A percentile compares a stretch with the other conserved stretches of the same genome.
Conservation (phyloP, 2,329 filamentous ascomycete species). For the Balansia obtecta region DNA sequence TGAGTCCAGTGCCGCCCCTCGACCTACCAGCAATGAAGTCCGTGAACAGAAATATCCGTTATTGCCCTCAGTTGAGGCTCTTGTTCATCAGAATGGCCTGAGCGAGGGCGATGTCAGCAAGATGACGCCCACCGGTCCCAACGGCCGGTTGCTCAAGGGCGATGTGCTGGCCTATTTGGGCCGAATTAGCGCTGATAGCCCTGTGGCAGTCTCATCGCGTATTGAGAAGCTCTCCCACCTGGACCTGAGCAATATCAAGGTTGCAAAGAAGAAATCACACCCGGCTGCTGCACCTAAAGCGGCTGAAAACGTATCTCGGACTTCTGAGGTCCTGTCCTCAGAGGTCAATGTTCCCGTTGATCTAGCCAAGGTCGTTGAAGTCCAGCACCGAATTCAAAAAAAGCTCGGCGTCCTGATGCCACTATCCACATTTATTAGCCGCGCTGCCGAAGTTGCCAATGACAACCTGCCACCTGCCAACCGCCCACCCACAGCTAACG, state of each 20-base stretch:
- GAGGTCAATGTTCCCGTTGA: conserved; percentile 66
- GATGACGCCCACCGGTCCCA: conserved; percentile 79
- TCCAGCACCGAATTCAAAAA: conserved; percentile 68
- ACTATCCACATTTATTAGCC: conserved; percentile 73
- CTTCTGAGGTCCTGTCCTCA: conserved; percentile 33
- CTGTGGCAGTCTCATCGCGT: conserved; percentile 55
- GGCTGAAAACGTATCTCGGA: conserved; percentile 25
- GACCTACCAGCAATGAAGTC: conserved; percentile 32
- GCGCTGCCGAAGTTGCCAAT: conserved; percentile 79
- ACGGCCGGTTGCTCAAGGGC: conserved; percentile 83
- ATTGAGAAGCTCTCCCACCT: conserved; percentile 70
- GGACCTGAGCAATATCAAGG: conserved; percentile 91
- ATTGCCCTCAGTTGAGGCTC: conserved; percentile 70
- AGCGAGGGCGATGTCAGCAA: conserved; percentile 62
- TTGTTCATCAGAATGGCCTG: conserved; percentile 70
- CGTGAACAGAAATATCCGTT: conserved; percentile 59
- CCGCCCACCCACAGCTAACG: conserved; percentile 53
- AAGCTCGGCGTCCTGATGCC: conserved; percentile 71
- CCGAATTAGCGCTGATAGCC: conserved; percentile 58
- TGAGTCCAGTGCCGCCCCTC: conserved; percentile 41
- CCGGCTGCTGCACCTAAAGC: conserved; percentile 24
- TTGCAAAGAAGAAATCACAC: conserved; percentile 42
- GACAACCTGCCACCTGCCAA: conserved; percentile 63
- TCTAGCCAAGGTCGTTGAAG: conserved; percentile 63
- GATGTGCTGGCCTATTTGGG: conserved; percentile 88